These are phyloP conservation scores for Nicotiana paniculata DNA, from an alignment of 257 asterid species.

Conservation along the genomic window DNA sequence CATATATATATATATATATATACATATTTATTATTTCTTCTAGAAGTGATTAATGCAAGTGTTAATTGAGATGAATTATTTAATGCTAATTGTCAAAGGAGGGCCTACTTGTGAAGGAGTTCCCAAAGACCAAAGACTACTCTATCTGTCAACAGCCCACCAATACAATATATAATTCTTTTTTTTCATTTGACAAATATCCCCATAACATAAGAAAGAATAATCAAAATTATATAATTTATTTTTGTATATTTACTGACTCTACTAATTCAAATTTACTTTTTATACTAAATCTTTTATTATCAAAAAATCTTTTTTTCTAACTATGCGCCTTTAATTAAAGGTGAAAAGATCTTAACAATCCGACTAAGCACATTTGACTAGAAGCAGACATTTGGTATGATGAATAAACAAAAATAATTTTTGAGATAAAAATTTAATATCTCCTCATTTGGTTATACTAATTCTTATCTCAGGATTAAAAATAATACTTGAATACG, in stretches of 20 bases:
- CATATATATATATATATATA: too few relatives aligned
- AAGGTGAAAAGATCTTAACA: too few relatives aligned
- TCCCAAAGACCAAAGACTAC: neutral
- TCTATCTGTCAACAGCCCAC: constrained; percentile 7
- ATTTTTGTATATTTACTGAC: neutral
- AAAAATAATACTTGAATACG: too few relatives aligned
- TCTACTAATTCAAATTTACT: neutral
- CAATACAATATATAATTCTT: neutral
- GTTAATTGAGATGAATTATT: neutral
- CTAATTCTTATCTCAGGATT: too few relatives aligned
- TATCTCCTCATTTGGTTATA: too few relatives aligned
- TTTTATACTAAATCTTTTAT: too few relatives aligned
- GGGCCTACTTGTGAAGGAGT: constrained; percentile 4
- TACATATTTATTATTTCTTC: neutral
- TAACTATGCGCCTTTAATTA: too few relatives aligned
- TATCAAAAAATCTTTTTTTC: too few relatives aligned
- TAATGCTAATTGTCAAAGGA: neutral
- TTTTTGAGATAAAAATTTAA: too few relatives aligned
- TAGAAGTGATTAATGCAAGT: constrained; percentile 5
- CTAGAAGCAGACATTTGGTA: too few relatives aligned
- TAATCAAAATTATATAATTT: neutral
- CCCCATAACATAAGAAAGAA: neutral
- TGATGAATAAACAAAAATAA: too few relatives aligned
- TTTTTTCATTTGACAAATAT: neutral
- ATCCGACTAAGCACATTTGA: too few relatives aligned